These are phyloP conservation scores for Phialophora macrospora DNA, from an alignment of 2,329 filamentous ascomycete species.

Conservation along the genomic window DNA sequence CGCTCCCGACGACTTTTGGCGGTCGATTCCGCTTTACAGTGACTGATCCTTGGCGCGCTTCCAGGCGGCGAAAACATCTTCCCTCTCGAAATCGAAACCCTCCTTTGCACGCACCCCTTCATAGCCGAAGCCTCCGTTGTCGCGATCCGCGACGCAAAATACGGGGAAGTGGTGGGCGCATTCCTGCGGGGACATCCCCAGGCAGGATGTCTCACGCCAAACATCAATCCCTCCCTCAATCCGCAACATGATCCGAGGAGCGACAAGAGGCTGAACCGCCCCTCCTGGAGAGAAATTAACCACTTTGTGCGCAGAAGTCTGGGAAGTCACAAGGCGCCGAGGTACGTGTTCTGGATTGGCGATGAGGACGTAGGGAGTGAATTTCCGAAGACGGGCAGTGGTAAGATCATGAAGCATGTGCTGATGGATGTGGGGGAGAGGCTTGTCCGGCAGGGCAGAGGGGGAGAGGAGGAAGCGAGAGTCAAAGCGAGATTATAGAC, in stretches of 20 bases:
- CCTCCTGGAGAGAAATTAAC: conserved; percentile 60
- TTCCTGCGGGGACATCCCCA: conserved; percentile 66
- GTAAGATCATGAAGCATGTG: conserved; percentile 54
- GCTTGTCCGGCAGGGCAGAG: conserved; percentile 20
- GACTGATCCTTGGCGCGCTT: neutral
- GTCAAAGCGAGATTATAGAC: conserved; percentile 22
- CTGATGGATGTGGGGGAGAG: conserved; percentile 22
- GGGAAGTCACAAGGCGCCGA: conserved; percentile 70
- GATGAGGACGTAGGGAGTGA: conserved; percentile 59
- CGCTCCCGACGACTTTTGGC: neutral
- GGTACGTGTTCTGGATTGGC: conserved; percentile 76
- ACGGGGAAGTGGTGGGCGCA: conserved; percentile 73
- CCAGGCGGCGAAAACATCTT: conserved; percentile 90
- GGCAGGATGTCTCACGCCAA: conserved; percentile 51
- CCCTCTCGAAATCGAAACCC: conserved; percentile 89
- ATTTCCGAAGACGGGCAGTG: conserved; percentile 71
- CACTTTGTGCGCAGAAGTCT: conserved; percentile 67
- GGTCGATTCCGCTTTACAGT: neutral
- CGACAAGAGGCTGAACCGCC: conserved; percentile 41
- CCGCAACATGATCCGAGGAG: neutral
- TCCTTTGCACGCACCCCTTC: conserved; percentile 70
- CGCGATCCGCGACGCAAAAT: conserved; percentile 69
- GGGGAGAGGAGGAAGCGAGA: neutral
- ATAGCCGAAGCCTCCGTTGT: conserved; percentile 69
- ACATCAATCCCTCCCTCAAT: conserved; percentile 9